These are phyloP conservation scores for Gremmenia infestans DNA, from an alignment of 2,329 filamentous ascomycete species.

Conservation along the genomic window DNA sequence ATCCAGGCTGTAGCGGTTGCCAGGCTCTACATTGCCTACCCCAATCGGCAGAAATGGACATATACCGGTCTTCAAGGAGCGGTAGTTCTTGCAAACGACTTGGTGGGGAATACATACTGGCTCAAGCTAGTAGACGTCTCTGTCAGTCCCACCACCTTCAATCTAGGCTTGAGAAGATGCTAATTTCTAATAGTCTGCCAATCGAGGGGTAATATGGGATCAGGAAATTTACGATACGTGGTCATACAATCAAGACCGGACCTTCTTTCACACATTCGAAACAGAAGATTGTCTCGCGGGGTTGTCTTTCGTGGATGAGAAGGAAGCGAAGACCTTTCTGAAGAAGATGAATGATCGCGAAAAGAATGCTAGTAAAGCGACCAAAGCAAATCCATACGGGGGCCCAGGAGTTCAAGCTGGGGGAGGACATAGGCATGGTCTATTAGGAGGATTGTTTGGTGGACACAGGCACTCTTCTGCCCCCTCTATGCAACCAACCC, in stretches of 20 bases:
- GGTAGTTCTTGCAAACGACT: constrained; percentile 83
- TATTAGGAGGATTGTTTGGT: constrained; percentile 59
- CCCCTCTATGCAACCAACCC: constrained; percentile 38
- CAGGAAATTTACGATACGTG: constrained; percentile 97
- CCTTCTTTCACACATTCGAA: constrained; percentile 97
- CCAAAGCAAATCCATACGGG: constrained; percentile 70
- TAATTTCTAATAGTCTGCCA: constrained; percentile 53
- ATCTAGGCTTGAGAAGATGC: constrained; percentile 1
- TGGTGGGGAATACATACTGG: constrained; percentile 95
- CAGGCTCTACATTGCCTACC: constrained; percentile 88
- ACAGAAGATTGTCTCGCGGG: constrained; percentile 87
- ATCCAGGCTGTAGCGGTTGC: constrained; percentile 94
- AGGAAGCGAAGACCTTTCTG: constrained; percentile 93
- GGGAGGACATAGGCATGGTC: constrained; percentile 37
- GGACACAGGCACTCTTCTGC: constrained; percentile 54
- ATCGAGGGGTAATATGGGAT: constrained; percentile 88
- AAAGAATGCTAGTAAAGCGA: constrained; percentile 90
- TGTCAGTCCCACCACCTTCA: constrained; percentile 47
- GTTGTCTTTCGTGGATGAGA: constrained; percentile 91
- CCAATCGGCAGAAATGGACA: constrained; percentile 80
- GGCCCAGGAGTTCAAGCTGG: constrained; percentile 39
- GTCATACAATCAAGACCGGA: constrained; percentile 92
- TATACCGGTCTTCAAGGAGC: constrained; percentile 93
- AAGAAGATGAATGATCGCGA: constrained; percentile 97
- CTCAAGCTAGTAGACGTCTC: constrained; percentile 96